Percentiles rank a stretch among this genome's conserved stretches.
Evolutionary conservation across 805 yeast species (phyloP).

Genomic region (Maudiozyma turicensis): DNA sequence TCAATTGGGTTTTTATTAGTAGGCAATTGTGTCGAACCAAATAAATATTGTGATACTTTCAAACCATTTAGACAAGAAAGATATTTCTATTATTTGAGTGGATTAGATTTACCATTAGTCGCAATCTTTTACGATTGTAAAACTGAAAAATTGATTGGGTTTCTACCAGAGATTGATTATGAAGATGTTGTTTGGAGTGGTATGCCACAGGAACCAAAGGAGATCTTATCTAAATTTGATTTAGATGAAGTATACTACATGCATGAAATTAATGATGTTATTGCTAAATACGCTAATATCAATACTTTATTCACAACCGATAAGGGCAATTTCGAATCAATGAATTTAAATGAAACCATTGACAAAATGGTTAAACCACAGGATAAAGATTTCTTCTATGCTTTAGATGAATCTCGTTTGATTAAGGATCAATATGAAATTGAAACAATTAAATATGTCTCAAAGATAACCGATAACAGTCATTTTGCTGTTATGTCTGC

Average conservation of each 20-base stretch:
- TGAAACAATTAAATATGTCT: slow-evolving; percentile 65
- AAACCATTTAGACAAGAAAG: slow-evolving; percentile 81
- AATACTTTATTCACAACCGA: slow-evolving; percentile 41
- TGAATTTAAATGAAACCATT: not conserved
- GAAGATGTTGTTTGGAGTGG: slow-evolving; percentile 98
- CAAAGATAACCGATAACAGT: slow-evolving; percentile 75
- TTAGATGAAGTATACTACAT: slow-evolving; percentile 72
- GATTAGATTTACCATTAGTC: slow-evolving; percentile 72
- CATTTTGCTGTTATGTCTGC: slow-evolving; percentile 93
- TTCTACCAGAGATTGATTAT: slow-evolving; percentile 71
- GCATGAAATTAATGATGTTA: slow-evolving; percentile 35
- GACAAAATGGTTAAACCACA: slow-evolving; percentile 29
- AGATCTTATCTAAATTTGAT: slow-evolving; percentile 58
- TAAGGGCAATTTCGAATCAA: slow-evolving; percentile 35
- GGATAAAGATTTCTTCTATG: slow-evolving; percentile 47
- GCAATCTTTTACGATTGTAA: slow-evolving; percentile 50
- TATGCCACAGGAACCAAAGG: slow-evolving; percentile 57
- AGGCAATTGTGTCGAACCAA: slow-evolving; percentile 48
- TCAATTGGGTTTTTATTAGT: slow-evolving; percentile 44
- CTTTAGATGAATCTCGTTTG: slow-evolving; percentile 79
- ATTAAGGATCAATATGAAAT: slow-evolving; percentile 81
- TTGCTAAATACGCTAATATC: slow-evolving; percentile 24
- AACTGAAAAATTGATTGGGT: slow-evolving; percentile 53
- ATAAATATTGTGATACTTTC: slow-evolving; percentile 71
- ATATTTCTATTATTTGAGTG: slow-evolving; percentile 79